Evolutionary conservation across 108 stramenopile species (phyloP).

Genomic region (Pseudonitzschia pungens): DNA sequence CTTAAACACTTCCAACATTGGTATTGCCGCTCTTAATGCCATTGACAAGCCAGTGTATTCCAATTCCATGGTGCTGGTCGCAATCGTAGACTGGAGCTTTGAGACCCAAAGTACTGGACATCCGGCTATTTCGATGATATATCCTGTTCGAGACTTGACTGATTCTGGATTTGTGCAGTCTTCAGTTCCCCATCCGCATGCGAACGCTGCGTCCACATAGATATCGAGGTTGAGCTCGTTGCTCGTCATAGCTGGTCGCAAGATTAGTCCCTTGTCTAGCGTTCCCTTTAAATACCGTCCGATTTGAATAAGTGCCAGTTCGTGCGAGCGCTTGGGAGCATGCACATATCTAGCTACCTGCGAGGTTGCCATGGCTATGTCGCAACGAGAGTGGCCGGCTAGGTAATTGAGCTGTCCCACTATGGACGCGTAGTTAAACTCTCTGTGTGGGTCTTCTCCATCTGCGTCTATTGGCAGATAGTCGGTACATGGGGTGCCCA

Average conservation of each 20-base stretch:
- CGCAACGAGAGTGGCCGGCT: constrained; percentile 35
- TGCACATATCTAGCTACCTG: constrained; percentile 32
- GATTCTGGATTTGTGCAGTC: constrained; percentile 19
- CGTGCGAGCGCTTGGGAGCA: constrained; percentile 7
- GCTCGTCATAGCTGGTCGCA: constrained; percentile 10
- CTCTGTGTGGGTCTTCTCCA: neutral
- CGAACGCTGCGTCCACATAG: constrained; percentile 46
- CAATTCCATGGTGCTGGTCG: constrained; percentile 38
- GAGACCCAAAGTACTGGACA: constrained; percentile 48
- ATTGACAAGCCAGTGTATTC: constrained; percentile 35
- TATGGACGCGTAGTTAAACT: constrained; percentile 28
- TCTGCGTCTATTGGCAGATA: neutral
- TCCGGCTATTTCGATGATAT: constrained; percentile 24
- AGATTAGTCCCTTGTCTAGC: constrained; percentile 39
- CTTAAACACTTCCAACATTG: neutral
- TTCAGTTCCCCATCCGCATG: constrained; percentile 39
- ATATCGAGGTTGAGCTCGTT: constrained; percentile 15
- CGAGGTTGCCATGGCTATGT: constrained; percentile 42
- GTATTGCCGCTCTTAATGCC: constrained; percentile 22
- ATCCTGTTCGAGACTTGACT: constrained; percentile 35
- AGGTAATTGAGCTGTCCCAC: constrained; percentile 59
- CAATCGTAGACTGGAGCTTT: constrained; percentile 42
- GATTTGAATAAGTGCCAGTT: too few species aligned
- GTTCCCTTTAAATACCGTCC: constrained; percentile 31
- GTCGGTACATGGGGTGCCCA: neutral